These are phyloP conservation scores for Chaetomium fimeti DNA, from an alignment of 495 filamentous ascomycete genomes.

Conservation along the genomic window DNA sequence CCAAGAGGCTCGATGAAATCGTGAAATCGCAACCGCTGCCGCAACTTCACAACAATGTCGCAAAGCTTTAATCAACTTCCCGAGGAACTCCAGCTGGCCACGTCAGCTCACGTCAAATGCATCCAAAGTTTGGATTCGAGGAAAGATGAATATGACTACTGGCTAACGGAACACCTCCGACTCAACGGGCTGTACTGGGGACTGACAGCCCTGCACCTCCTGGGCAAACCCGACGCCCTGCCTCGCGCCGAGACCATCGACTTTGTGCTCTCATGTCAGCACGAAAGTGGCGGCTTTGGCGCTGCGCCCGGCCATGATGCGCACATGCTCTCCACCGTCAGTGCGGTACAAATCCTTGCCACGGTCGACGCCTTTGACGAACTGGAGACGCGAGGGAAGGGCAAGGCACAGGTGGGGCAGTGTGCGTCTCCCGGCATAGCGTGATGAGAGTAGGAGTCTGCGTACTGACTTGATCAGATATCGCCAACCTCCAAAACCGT, in stretches of 20 bases:
- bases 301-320: constrained; percentile 92
- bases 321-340: constrained; percentile 92
- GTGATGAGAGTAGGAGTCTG: not conserved
- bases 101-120: constrained; percentile 83
- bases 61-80: constrained; percentile 43
- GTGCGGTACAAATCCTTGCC: constrained; percentile 86
- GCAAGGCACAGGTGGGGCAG: constrained; percentile 67
- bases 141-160: constrained; percentile 93
- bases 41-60: constrained; percentile 25
- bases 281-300: constrained; percentile 84
- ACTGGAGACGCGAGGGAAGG: constrained; percentile 67
- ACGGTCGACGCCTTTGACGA: constrained; percentile 80
- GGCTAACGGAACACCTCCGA: constrained; percentile 93
- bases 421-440: constrained; percentile 52
- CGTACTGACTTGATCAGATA: constrained; percentile 54
- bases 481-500: constrained; percentile 74
- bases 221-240: constrained; percentile 75
- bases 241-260: constrained; percentile 78
- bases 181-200: constrained; percentile 97
- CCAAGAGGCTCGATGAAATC: not conserved
- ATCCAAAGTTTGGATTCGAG: constrained; percentile 89
- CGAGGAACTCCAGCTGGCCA: constrained; percentile 61
- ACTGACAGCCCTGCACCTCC: constrained; percentile 79
- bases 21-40: not conserved
- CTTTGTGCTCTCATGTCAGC: constrained; percentile 89